Evolutionary conservation across 2,329 filamentous ascomycete species (phyloP), one percentile per base, ranked within the genome.

Genomic region (Penicillium brasilianum): DNA sequence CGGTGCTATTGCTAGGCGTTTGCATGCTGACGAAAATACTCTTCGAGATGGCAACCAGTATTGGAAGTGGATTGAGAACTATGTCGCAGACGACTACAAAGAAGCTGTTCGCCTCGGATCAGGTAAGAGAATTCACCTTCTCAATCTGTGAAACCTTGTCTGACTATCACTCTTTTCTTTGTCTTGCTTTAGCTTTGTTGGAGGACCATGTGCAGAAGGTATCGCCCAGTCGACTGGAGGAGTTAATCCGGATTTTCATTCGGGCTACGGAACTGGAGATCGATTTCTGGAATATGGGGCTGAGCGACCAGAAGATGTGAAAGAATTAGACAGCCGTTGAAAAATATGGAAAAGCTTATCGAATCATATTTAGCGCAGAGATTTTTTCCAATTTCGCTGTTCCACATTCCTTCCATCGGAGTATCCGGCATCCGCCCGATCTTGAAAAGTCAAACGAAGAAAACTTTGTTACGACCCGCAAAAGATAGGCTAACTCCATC

Each of bases 21-120:
- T 97, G 3, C 83, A 88, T 68, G 81, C 81, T 14, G 88, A 90
- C 63, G 78, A 84, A 52, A 81, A 80, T n/a, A 90, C 87, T 37
- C 70, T 80, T 52, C 82, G 83, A 41, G 82, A 89, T 13, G 86
- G 82, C 0, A 96, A 94, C 74, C 82, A 79, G 18, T 98, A 96
- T 79, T 95, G 90, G 89, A 85, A 88, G 49, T 98, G 94, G 94
- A 92, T 98, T 66, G 83, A 93, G 73, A 96, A 92, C 71, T 98
- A 97, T 72, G 86, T 90, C 16, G 90, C 88, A 2, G 88, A 91
- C 0, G 91, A 95, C 73, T 97, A 96, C 67, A 78, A 82, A 0
- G 82, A 88, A 63, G 91, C 91, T 6, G 90, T 96, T 57, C 82
- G 81, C 65, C 82, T 87, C 3, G 92, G 91, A 22, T 87, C 84